Evolutionary conservation across 805 yeast genomes (phyloP).

Genomic region (Candida argentea): DNA sequence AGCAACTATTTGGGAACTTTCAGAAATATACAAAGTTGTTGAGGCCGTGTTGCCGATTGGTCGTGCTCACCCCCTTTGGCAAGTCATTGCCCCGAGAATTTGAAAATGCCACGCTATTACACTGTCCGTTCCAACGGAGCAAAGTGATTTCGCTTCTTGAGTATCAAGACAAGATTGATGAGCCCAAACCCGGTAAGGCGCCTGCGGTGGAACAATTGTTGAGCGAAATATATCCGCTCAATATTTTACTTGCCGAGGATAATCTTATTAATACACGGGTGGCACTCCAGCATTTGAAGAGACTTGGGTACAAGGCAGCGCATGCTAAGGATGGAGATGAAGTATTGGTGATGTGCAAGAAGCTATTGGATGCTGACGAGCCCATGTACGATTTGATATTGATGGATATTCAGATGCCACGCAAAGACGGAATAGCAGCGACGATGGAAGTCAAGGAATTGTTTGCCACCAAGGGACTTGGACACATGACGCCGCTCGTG

Average conservation of each 20-base stretch:
- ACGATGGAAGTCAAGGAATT: slow-evolving; percentile 26
- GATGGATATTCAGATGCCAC: slow-evolving; percentile 49
- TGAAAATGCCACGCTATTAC: slow-evolving; percentile 13
- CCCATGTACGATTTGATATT: slow-evolving; percentile 40
- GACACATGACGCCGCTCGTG: slow-evolving; percentile 22
- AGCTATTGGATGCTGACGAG: slow-evolving; percentile 9
- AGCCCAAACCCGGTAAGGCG: neutral
- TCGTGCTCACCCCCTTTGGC: slow-evolving; percentile 21
- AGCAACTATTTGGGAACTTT: slow-evolving; percentile 8
- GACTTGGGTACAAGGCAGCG: slow-evolving; percentile 41
- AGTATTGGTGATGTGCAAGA: slow-evolving; percentile 27
- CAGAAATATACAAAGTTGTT: slow-evolving; percentile 3
- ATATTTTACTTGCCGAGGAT: slow-evolving; percentile 47
- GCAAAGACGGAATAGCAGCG: slow-evolving; percentile 47
- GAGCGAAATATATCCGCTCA: slow-evolving; percentile 25
- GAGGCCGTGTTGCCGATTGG: slow-evolving; percentile 7
- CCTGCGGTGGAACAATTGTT: slow-evolving; percentile 1
- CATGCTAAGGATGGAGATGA: slow-evolving; percentile 44
- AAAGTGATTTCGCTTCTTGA: slow-evolving; percentile 9
- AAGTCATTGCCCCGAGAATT: slow-evolving; percentile 14
- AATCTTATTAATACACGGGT: slow-evolving; percentile 40
- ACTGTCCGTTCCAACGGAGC: slow-evolving; percentile 19
- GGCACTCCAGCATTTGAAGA: slow-evolving; percentile 37
- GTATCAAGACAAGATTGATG: slow-evolving; percentile 1
- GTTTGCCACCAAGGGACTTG: slow-evolving; percentile 14